Percentiles rank a stretch among this genome's conserved stretches.
phyloP scores from a whole-genome alignment of 2,329 filamentous ascomycete species.

The Phyllachora maydis region DNA sequence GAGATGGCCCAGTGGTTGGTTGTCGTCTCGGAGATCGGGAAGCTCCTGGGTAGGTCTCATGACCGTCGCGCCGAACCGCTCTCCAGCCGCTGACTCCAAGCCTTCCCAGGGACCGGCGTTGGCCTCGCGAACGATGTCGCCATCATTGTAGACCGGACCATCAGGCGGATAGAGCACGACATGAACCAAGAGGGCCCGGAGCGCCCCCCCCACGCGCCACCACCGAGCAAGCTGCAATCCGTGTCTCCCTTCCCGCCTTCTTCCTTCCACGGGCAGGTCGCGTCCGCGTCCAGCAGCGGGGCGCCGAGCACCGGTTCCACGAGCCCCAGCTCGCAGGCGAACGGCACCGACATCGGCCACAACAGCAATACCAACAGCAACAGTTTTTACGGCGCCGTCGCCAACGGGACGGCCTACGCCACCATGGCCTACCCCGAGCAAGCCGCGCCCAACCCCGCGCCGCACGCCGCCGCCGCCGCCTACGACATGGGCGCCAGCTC shows the following conservation, averaged over 20 bases:
- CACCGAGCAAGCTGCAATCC: constrained; percentile 1
- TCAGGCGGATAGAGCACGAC: constrained; percentile 29
- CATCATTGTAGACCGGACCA: constrained; percentile 26
- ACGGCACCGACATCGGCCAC: constrained; percentile 4
- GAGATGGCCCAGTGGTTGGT: constrained; percentile 53
- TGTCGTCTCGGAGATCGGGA: constrained; percentile 45
- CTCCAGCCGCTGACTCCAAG: constrained; percentile 1
- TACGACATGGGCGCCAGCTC: constrained; percentile 4
- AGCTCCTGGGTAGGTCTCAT: constrained; percentile 42
- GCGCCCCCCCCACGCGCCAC: constrained; percentile 1
- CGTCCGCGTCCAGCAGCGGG: constrained; percentile 1
- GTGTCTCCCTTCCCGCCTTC: too few species aligned
- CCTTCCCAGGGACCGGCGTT: constrained; percentile 18
- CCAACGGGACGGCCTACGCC: constrained; percentile 5
- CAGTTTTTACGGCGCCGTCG: constrained; percentile 1
- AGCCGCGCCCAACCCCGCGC: constrained; percentile 1
- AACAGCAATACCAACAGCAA: constrained; percentile 7
- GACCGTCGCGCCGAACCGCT: too few species aligned
- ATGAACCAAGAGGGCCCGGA: constrained; percentile 15
- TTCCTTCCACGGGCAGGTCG: too few species aligned
- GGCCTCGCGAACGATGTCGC: constrained; percentile 21
- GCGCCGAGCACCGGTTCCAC: constrained; percentile 1
- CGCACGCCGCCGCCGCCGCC: constrained; percentile 1
- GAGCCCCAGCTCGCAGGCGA: constrained; percentile 3
- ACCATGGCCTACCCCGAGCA: constrained; percentile 6